These are phyloP conservation scores for Sporobolomyces roseus DNA, from an alignment of 768 basidiomycete species.

Conservation along the genomic window DNA sequence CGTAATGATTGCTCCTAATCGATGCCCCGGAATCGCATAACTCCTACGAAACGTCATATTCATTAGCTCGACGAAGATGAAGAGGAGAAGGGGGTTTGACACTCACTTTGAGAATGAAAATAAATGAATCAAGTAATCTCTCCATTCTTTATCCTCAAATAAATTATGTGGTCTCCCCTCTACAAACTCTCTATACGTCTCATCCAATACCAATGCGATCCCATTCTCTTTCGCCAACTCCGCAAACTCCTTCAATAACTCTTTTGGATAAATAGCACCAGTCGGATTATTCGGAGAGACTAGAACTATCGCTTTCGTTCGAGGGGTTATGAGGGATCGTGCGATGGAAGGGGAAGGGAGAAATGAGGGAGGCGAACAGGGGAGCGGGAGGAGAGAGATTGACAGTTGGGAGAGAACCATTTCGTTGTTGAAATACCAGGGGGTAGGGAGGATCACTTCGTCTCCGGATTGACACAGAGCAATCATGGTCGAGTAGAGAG, in stretches of 20 bases:
- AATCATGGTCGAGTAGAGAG: constrained; percentile 44
- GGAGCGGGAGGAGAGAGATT: constrained; percentile 36
- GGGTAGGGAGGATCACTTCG: constrained; percentile 43
- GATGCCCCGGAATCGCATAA: constrained; percentile 74
- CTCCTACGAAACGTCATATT: constrained; percentile 60
- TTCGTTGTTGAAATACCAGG: constrained; percentile 38
- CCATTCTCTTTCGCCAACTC: constrained; percentile 57
- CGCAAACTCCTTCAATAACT: constrained; percentile 60
- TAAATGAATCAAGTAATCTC: constrained; percentile 37
- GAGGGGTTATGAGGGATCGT: constrained; percentile 56
- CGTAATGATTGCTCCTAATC: constrained; percentile 68
- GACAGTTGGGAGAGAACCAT: constrained; percentile 27
- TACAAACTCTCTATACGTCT: constrained; percentile 81
- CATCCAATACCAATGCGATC: constrained; percentile 73
- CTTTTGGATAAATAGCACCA: constrained; percentile 64
- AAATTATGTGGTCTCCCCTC: constrained; percentile 58
- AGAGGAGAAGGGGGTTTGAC: background rate
- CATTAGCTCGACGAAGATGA: background rate
- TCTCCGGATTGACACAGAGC: constrained; percentile 41
- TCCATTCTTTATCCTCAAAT: constrained; percentile 49
- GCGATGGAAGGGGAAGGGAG: constrained; percentile 59
- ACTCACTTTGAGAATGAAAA: constrained; percentile 43
- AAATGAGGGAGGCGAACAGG: constrained; percentile 56
- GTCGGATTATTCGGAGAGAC: constrained; percentile 76
- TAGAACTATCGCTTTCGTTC: constrained; percentile 67